Evolutionary conservation across 2,329 filamentous ascomycete species (phyloP).

Genomic region (Alternaria gaisen): DNA sequence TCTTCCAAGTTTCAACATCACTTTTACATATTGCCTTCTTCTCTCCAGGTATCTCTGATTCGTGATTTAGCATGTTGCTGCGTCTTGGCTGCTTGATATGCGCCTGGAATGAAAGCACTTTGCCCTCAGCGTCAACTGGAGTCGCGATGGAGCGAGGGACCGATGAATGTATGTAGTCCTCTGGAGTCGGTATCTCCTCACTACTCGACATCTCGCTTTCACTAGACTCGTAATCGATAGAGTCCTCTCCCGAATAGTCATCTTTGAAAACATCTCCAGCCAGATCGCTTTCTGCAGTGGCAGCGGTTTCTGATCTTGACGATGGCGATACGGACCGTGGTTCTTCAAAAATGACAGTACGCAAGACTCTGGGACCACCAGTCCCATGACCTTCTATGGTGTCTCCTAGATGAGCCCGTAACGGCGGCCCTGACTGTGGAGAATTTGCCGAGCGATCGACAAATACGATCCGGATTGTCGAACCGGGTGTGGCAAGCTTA

Average conservation of each 20-base stretch:
- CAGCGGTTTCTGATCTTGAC: not conserved
- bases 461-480: conserved; percentile 16
- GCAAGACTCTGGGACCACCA: not conserved
- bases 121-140: conserved; percentile 35
- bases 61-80: not conserved
- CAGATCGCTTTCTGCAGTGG: not conserved
- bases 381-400: not conserved
- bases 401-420: not conserved
- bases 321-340: not conserved
- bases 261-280: not conserved
- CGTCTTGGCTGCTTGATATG: conserved; percentile 17
- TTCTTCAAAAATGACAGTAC: not conserved
- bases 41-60: not conserved
- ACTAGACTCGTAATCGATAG: not conserved
- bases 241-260: too few relatives aligned
- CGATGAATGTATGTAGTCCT: too few relatives aligned
- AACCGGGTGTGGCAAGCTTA: conserved; percentile 17
- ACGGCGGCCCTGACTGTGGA: not conserved
- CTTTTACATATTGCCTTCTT: not conserved
- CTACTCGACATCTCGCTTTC: not conserved
- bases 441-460: not conserved
- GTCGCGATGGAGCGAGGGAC: conserved; percentile 1
- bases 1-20: conserved; percentile 32
- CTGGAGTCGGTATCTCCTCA: not conserved
- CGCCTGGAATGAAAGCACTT: conserved; percentile 32